Conservation (phyloP, 2,329 filamentous ascomycete species). For the Lasiodiplodia gonubiensis region DNA sequence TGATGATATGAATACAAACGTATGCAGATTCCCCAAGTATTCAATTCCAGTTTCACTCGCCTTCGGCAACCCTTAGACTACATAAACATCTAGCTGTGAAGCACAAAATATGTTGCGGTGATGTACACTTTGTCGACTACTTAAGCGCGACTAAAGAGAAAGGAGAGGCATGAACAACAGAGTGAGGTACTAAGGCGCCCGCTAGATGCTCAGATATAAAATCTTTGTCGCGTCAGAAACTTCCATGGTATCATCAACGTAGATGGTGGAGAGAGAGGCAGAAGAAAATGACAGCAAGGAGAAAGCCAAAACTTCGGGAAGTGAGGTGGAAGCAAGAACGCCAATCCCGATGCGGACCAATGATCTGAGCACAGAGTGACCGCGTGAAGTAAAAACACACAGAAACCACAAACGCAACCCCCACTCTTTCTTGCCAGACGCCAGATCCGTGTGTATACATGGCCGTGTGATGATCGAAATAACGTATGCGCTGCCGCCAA, state of each 20-base stretch:
- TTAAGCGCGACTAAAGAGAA: constrained; percentile 20
- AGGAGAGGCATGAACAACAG: constrained; percentile 25
- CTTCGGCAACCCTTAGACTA: constrained; percentile 14
- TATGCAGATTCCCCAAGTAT: background rate
- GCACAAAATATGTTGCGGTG: constrained; percentile 8
- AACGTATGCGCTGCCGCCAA: constrained; percentile 21
- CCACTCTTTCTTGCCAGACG: constrained; percentile 23
- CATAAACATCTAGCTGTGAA: constrained; percentile 22
- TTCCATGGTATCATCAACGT: constrained; percentile 27
- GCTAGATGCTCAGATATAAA: constrained; percentile 26
- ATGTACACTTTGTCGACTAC: constrained; percentile 24
- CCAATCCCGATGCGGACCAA: constrained; percentile 23
- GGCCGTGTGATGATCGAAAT: constrained; percentile 21
- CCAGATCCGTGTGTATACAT: constrained; percentile 22
- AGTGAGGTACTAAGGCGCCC: constrained; percentile 21
- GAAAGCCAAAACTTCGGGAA: background rate
- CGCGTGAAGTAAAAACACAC: constrained; percentile 15
- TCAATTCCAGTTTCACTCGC: background rate
- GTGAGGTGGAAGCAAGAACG: constrained; percentile 6
- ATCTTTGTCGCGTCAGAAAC: constrained; percentile 23
- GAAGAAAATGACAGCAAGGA: constrained; percentile 5
- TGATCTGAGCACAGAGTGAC: constrained; percentile 11
- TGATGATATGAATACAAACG: background rate
- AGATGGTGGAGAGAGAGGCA: constrained; percentile 19
- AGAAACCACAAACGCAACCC: constrained; percentile 16